Evolutionary conservation across 148 eudicot species (phyloP), one percentile per base, ranked within the genome.

Genomic region (Rhododendron simsii): DNA sequence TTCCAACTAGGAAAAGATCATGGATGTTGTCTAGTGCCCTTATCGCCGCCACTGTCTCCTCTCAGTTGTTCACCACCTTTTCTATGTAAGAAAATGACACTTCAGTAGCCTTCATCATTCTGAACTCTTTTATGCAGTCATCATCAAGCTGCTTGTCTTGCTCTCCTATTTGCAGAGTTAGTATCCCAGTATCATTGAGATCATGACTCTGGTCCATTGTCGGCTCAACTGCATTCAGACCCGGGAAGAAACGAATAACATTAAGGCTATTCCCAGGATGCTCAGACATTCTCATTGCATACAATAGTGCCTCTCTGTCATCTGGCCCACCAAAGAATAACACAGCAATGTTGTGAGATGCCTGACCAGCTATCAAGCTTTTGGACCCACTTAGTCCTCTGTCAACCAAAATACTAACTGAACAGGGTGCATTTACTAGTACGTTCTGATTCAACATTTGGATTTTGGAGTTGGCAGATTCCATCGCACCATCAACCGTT

Each of bases 291-390:
- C 98, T 89, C 87, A 89, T 73, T 3, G 92, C 94, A n/a, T 90
- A 91, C 0, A 93, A 86, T 20, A 94, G 84, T 12, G 98, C 98
- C 85, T 95, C 98, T 2, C 98, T 90, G 18, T 94, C 98, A 69
- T 96, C 98, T 3, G 93, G 88, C 0, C 98, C 98, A 1, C 98
- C 96, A 1, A 96, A 86, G 87, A 71, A 96, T 3, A 96, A 82
- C 86, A 95, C 88, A 1, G 88, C 91, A 30, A 94, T 85, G 20
- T 87, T 84, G n/a, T 44, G 82, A 2, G 88, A 63, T 18, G 71
- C 83, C 57, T 78, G 59, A 30, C 67, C 39, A 16, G 51, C 81
- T 1, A 84, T 85, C n/a, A 84, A 53, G 0, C 87, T 87, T 16
- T 89, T 87, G 1, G 91, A 90, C 26, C 91, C 91, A 3, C 35